Base-by-base conservation (phyloP, 768 basidiomycete genomes). In the Russula virescens region DNA sequence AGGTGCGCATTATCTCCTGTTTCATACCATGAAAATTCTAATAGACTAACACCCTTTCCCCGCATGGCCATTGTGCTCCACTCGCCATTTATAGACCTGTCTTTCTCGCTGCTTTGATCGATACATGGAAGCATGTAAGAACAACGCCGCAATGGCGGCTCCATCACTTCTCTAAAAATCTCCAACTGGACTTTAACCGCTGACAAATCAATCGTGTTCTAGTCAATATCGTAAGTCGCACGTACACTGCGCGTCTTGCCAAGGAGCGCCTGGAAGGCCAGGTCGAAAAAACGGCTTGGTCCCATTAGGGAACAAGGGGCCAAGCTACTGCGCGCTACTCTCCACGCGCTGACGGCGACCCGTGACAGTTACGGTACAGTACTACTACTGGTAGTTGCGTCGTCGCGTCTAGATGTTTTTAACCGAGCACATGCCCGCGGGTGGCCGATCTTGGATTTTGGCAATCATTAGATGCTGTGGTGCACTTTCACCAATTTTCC, bases 101-200 rank as follows among this genome's bases (percentile, higher is more conserved):
- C 76, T 93, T 47, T 75, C 82, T 7, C 79, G 84, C 61, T 94
- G 91, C 71, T 77, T 91, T 69, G 89, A 91, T 57, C 83, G 89
- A 48, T 94, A 91, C 71, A 78, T 94, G 77, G 89, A 93, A 74
- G 88, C 88, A 40, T 92, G 91, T 91, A 69, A 76, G 89, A 82
- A 23, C 5, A 23, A 5, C n/a, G 48, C 49, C 19, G 1, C 38
- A 55, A 34, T 19, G 54, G 18, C 60, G 28, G 38, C 42, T 1
- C 31, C 31, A 31, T 31, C 31, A 31, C 38, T 11, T 38, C 13
- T 38, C 38, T 38, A 38, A 38, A 38, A 38, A 43, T 3, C 42
- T 3, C 3, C 31, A 4, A 31, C 31, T 31, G 31, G 31, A 31
- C 31, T 31, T 31, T 8, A 8, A 19, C 16, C 3, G 64, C 40